A percentile compares a stretch with the other conserved stretches of the same genome.
Conservation (phyloP, 805 yeast species). For the Yarrowia sp. region DNA sequence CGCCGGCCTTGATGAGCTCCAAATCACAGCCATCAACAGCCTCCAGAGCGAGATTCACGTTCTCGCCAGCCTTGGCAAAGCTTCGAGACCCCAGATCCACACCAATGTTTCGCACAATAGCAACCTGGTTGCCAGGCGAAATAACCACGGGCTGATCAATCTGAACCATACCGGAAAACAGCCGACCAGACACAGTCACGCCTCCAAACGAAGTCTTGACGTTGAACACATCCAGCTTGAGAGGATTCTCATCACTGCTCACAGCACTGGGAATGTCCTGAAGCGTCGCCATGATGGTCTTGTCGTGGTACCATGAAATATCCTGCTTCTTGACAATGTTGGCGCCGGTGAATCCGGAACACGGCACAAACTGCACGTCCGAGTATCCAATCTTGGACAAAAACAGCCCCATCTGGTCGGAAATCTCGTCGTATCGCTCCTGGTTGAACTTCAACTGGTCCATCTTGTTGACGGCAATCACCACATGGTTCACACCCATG, state of each 20-base stretch:
- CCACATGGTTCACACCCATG: slow-evolving; percentile 58
- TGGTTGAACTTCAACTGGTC: slow-evolving; percentile 60
- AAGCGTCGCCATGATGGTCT: slow-evolving; percentile 42
- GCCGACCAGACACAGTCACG: slow-evolving; percentile 58
- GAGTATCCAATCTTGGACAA: slow-evolving; percentile 52
- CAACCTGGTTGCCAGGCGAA: slow-evolving; percentile 47
- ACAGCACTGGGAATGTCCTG: slow-evolving; percentile 32
- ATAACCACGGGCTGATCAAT: slow-evolving; percentile 62
- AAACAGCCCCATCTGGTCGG: slow-evolving; percentile 48
- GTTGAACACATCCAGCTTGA: slow-evolving; percentile 63
- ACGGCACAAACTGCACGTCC: slow-evolving; percentile 56
- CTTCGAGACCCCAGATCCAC: slow-evolving; percentile 28
- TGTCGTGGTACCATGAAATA: slow-evolving; percentile 47
- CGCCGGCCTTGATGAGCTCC: slow-evolving; percentile 59
- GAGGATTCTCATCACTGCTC: slow-evolving; percentile 39
- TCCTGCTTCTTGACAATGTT: slow-evolving; percentile 52
- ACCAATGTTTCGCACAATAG: slow-evolving; percentile 32
- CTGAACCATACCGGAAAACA: slow-evolving; percentile 65
- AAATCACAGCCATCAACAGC: slow-evolving; percentile 39
- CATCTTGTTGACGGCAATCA: slow-evolving; percentile 68
- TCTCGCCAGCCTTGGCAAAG: slow-evolving; percentile 42
- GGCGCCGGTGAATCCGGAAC: slow-evolving; percentile 65
- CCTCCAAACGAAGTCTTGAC: slow-evolving; percentile 49
- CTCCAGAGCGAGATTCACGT: slow-evolving; percentile 55
- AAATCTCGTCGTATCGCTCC: slow-evolving; percentile 51